Base-by-base conservation (phyloP, 306 rosid species). In the Albizia julibrissin region DNA sequence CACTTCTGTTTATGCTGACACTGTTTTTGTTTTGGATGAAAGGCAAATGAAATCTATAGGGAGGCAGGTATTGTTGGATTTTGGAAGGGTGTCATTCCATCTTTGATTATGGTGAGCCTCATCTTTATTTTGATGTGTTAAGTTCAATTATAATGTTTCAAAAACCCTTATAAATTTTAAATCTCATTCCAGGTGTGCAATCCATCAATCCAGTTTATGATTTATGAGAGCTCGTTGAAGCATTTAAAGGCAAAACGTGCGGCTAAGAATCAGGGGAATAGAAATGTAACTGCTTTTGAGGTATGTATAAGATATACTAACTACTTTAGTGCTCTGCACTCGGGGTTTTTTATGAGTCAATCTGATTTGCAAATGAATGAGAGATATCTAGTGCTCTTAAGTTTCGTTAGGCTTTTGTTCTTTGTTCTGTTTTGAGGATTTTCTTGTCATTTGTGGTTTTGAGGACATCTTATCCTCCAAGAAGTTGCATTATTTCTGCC, bases 11-110 rank as follows among this genome's bases (percentile, higher is more conserved):
- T 19, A 74, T 72, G 49, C 79, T 82, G 77, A 82, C 78, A 33
- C 43, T 26, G 27, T n/a, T 34, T 82, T 78, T 86, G 26, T 52
- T 46, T 76, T 78, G 80, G 52, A 76, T 67, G 80, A 56, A 58
- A 91, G 97, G 95, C 85, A 52, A 78, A 80, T 5, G 97, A 91
- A 84, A 91, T 93, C 24, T 89, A 82, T 80, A 50, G 77, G 21
- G 97, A 93, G 84, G 93, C 94, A 1, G 91, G 95, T 85, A 72
- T 89, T 74, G 50, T 85, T 77, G 97, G 94, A 83, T 93, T 91
- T 83, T 93, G 97, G 97, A 93, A 91, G 83, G 97, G 97, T 81
- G 92, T 93, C 82, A 76, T 93, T 74, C 97, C 95, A 80, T 87
- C 97, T 19, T 90, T 93, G 61, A 91, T 93, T 74, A 91, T 93